Conservation (phyloP, 768 basidiomycete species). For the Russula earlei region DNA sequence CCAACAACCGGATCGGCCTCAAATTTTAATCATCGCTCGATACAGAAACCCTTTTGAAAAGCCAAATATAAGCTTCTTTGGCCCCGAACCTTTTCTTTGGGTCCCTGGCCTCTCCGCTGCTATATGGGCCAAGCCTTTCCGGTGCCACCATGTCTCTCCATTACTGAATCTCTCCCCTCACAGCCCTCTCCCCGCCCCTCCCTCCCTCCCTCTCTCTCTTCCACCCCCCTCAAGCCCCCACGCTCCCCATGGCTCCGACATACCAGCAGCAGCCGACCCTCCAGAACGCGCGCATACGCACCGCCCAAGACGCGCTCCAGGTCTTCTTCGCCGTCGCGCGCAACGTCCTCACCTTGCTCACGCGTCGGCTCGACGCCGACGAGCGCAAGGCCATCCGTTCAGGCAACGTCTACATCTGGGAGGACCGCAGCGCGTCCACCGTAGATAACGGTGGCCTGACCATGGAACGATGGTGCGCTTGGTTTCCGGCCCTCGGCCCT, state of each 20-base stretch:
- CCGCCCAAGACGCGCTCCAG: slow-evolving; percentile 68
- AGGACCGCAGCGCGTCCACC: slow-evolving; percentile 63
- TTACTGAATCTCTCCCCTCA: too few species aligned
- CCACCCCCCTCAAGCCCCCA: too few species aligned
- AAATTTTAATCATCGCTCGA: slow-evolving; percentile 18
- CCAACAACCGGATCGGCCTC: slow-evolving; percentile 19
- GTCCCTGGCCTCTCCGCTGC: slow-evolving; percentile 18
- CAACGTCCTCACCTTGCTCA: slow-evolving; percentile 60
- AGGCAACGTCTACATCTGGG: slow-evolving; percentile 50
- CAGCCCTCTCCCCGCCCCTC: too few species aligned
- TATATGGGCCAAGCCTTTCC: slow-evolving; percentile 9
- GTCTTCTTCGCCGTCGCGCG: slow-evolving; percentile 66
- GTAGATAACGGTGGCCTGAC: slow-evolving; percentile 69
- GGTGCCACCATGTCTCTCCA: slow-evolving; percentile 21
- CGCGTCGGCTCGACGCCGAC: slow-evolving; percentile 66
- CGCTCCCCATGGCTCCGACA: slow-evolving; percentile 16
- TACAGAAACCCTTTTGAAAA: slow-evolving; percentile 19
- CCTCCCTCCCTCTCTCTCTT: too few species aligned
- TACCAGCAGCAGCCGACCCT: slow-evolving; percentile 67
- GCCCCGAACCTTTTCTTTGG: slow-evolving; percentile 10
- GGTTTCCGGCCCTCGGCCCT: neutral
- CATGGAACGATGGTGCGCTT: slow-evolving; percentile 57
- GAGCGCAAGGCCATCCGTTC: slow-evolving; percentile 48
- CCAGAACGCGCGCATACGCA: slow-evolving; percentile 63
- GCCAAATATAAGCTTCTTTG: slow-evolving; percentile 23